phyloP scores from a whole-genome alignment of 352 stramenopile species.

The Globisporangium heterothallicum region DNA sequence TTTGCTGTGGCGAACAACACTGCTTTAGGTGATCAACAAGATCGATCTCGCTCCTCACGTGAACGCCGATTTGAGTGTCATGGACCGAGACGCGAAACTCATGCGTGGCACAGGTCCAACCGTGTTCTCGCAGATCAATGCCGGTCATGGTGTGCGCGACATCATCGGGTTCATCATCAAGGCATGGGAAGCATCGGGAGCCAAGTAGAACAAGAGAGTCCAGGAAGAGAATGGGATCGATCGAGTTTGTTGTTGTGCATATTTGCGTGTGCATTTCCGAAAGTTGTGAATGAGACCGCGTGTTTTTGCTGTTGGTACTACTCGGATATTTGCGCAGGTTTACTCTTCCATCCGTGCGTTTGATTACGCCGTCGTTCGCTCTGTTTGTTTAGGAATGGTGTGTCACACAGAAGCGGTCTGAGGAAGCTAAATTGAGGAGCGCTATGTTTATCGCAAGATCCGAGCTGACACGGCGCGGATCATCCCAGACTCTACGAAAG shows the following conservation, averaged over 20 bases:
- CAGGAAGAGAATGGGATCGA: no score
- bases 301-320: not conserved
- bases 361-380: not conserved
- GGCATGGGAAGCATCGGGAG: constrained; percentile 25
- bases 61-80: constrained; percentile 91
- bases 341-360: no score
- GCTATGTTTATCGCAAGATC: not conserved
- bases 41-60: constrained; percentile 96
- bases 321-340: not conserved
- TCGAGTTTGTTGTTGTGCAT: constrained; percentile 7
- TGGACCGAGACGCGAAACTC: constrained; percentile 92
- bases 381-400: not conserved
- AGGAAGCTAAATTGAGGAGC: not conserved
- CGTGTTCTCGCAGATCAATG: constrained; percentile 95
- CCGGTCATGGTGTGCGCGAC: constrained; percentile 81
- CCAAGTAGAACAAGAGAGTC: constrained; percentile 14
- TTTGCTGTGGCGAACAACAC: not conserved
- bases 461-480: not conserved
- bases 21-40: constrained; percentile 96
- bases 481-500: no score
- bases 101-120: constrained; percentile 94
- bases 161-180: constrained; percentile 85
- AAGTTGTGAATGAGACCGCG: not conserved
- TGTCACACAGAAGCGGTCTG: not conserved
- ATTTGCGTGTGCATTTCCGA: no score